Base-by-base conservation (phyloP, 1,284 basidiomycete genomes). In the Puccinia novopanici region DNA sequence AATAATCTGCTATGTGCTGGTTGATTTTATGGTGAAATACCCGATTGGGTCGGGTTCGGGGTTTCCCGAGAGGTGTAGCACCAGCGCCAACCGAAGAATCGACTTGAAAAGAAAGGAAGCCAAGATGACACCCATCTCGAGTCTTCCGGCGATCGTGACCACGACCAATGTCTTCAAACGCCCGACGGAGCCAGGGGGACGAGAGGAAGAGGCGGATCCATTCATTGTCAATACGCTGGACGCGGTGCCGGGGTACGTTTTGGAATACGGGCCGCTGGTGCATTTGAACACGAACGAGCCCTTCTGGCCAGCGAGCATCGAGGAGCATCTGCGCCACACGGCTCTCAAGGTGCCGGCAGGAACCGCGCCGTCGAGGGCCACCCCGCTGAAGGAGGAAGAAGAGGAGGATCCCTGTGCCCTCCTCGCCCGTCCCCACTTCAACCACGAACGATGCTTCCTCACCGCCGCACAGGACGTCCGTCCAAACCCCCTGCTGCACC, bases 251-350 rank as follows among this genome's bases (percentile, higher is more conserved):
- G 61, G 19, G 5, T 77, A 54, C 37, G 75, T 77, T 15, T 52
- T 77, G 22, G 45, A 77, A n/a, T 45, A 77, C 55, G 75, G 63
- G 24, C 75, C 75, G 22, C 5, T 77, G 37, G 65, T 77, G 17
- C 63, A 77, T 68, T 52, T 77, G n/a, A 61, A 77, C 40, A 54
- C 75, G 19, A 77, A 77, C 17, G 75, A 77, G 65, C 75, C 63
- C 30, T 77, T 77, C 65, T 77, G 75, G 75, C 75, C 75, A 0
- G 75, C 75, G 6, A 52, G 34, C 42, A 55, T 67, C 13, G 50
- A 67, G 52, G 65, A 77, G 30, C 75, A 77, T 68, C 48, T 77
- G 12, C 65, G 34, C 9, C 61, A 77, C 34, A 52, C 65, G 3
- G 52, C 54, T 15, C 50, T 77, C 6, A 50, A 55, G 9, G 27